Base-by-base conservation (phyloP, 1,139 yeast genomes). In the Suhomyces anneliseae region DNA sequence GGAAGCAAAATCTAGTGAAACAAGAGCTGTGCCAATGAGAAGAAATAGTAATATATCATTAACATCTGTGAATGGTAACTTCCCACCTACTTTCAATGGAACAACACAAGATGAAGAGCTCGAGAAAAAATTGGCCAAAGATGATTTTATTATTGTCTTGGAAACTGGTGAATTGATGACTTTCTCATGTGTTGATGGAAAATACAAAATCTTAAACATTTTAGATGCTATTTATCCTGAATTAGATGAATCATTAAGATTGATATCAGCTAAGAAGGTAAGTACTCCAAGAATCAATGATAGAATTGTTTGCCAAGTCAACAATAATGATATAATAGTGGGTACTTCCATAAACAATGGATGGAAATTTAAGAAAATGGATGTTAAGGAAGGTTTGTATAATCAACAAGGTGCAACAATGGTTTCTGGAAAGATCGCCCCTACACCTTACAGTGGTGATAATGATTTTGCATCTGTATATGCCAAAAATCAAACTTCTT, bases 211-310 rank as follows among this genome's bases (percentile, higher is more conserved):
- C 5, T 51, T 58, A 33, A 64, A 69, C 49, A 55, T 70, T 4
- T 44, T 70, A 4, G 56, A 56, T 7, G 52, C 60, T 7, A 45
- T 64, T 1, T 70, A 68, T 49, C 60, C 56, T 7, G 56, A 54
- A 7, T 47, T 51, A 5, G 50, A 49, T 7, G 42, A 44, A 1
- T 49, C 14, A 3, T 54, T 66, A 7, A 61, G 66, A 19, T 57
- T 85, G 11, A 68, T 72, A 2, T 72, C 83, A 1, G 83, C 85
- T 40, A 78, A 76, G 39, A 78, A 79, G 48, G 64, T 88, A 8
- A 62, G 76, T 7, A 85, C 95, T 0, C 92, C 95, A 4, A 75
- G 95, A 60, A 83, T 87, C 31, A 84, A 82, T 56, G 95, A 87
- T 60, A 73, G 93, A 52, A 69, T 88, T 34, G 80, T 88, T 1